Percentiles rank a stretch among this genome's conserved stretches.
phyloP scores from a whole-genome alignment of 768 basidiomycete genomes.

The Kwoniella mangroviensis region DNA sequence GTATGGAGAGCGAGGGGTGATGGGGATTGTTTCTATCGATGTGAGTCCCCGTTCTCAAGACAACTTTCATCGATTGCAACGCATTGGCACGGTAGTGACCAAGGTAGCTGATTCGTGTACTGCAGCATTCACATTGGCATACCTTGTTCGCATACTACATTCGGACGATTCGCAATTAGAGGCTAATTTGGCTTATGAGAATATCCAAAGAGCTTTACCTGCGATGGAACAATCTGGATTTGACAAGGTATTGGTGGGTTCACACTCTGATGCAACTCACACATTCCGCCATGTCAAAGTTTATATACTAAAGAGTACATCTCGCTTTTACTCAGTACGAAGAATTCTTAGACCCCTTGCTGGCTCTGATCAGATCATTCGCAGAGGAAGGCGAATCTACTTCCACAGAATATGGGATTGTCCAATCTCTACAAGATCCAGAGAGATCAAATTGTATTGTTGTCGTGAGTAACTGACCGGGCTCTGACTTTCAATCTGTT shows the following conservation, averaged over 20 bases:
- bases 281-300: no score
- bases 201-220: conserved; percentile 63
- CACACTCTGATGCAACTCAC: not conserved
- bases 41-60: conserved; percentile 59
- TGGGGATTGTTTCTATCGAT: conserved; percentile 86
- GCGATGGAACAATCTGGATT: conserved; percentile 60
- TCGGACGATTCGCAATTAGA: conserved; percentile 61
- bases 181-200: conserved; percentile 63
- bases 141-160: conserved; percentile 71
- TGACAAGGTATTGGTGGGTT: not conserved
- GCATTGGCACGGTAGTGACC: no score
- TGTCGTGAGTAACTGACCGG: conserved; percentile 41
- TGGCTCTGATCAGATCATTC: conserved; percentile 62
- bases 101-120: no score
- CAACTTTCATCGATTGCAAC: no score
- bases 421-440: conserved; percentile 52
- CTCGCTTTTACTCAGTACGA: conserved; percentile 54
- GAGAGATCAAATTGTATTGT: conserved; percentile 55
- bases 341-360: conserved; percentile 74
- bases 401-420: conserved; percentile 43
- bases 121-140: conserved; percentile 79
- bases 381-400: conserved; percentile 24
- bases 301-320: no score
- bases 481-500: no score
- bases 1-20: conserved; percentile 78